Evolutionary conservation across 495 filamentous ascomycete genomes (phyloP), one percentile per base, ranked within the genome.

Genomic region (Pyrenopolyporus hunteri): DNA sequence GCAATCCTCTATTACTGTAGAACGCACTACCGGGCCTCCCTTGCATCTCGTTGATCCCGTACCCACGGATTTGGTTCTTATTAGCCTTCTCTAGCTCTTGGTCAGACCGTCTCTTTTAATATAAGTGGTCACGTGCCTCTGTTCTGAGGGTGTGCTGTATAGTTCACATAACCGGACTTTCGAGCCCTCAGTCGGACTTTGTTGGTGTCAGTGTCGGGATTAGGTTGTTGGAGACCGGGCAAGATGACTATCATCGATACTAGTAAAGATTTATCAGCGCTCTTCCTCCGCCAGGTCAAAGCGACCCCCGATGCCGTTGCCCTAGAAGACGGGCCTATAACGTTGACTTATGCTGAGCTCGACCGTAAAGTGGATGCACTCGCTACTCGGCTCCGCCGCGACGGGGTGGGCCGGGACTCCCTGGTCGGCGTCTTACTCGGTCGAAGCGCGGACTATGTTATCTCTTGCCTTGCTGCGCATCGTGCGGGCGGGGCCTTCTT

Each of bases 401-500:
- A 71, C 45, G 86, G 85, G 10, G 85, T 88, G 32, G 76, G 79
- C 17, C 82, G 85, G 13, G 85, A 89, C 65, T 77, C 72, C 26
- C 76, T 87, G 16, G 87, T 88, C 25, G 87, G 87, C 19, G 81
- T 89, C 42, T 74, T 89, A 13, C 73, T 89, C 49, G 85, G 84
- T 28, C 81, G 87, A 4, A 87, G 84, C 60, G 85, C 86, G 14
- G 75, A 89, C 68, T 89, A 89, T 68, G 85, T 89, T 62, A 85
- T 89, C 71, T 82, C 85, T 19, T 89, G 85, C 67, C 74, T 89
- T 33, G 86, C 86, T 20, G 82, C 83, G 4, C 79, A 88, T 35
- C 82, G 85, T 23, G 86, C 87, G 1, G 86, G 86, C 16, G 87
- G 86, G 22, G 85, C 86, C n/a, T 89, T 89, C 58, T 77, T 89